phyloP scores from a whole-genome alignment of 2,329 filamentous ascomycete species.

The Bipolaris oryzae region DNA sequence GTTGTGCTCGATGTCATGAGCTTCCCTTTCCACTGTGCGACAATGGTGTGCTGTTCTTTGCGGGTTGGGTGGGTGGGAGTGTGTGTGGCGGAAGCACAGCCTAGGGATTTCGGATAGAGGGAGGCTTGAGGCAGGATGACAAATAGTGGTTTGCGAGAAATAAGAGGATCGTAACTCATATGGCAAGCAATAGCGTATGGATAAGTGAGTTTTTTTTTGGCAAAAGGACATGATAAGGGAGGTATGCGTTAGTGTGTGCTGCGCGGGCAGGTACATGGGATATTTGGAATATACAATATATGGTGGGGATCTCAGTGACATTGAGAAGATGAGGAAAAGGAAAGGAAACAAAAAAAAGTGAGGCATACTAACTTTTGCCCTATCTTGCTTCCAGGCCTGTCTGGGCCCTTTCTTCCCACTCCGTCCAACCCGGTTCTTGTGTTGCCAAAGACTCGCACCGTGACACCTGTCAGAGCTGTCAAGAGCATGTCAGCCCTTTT shows the following conservation, averaged over 20 bases:
- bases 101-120: no score
- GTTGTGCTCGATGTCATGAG: no score
- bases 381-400: neutral
- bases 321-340: neutral
- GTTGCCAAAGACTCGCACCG: slow-evolving; percentile 22
- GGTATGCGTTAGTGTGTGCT: neutral
- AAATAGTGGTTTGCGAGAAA: no score
- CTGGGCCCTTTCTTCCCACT: neutral
- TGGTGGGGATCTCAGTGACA: neutral
- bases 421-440: neutral
- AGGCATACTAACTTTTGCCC: neutral
- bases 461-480: slow-evolving; percentile 35
- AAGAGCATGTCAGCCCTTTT: slow-evolving; percentile 14
- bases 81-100: no score
- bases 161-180: no score
- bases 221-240: neutral
- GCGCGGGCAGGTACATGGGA: neutral
- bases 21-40: no score
- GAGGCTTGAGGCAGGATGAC: no score
- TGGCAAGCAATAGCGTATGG: no score
- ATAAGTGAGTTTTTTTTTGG: neutral
- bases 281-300: neutral
- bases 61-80: no score
- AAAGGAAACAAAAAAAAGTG: neutral
- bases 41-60: no score